Evolutionary conservation across 192 early-diverging fungal species (phyloP), one percentile per base, ranked within the genome.

Genomic region (Endogone sp.): DNA sequence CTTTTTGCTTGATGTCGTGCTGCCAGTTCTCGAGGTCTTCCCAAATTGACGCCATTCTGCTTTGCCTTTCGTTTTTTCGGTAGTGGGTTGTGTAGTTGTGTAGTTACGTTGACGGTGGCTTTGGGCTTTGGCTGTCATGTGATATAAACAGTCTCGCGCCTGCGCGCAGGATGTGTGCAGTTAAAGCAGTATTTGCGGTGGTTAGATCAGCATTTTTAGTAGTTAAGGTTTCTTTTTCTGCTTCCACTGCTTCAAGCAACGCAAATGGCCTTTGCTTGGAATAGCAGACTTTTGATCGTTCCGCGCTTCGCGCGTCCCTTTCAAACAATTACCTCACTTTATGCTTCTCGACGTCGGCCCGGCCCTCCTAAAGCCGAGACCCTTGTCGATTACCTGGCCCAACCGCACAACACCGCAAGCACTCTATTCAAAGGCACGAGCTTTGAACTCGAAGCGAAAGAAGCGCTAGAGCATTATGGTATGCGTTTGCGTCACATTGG

Each of bases 11-110:
- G 25, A 77, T 73, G 16, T 77, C 71, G 3, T 28, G n/a, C 37
- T 73, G 67, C 75, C 75, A 77, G 0, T 37, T 20, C 29, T 31
- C 21, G 30, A 77, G 44, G 37, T 73, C 75, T 4, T 70, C 59
- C 75, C 75, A 77, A 26, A 56, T 59, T 21, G 55, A 49, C 1
- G 0, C 37, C 37, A 49, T 49, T 6, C 6, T 49, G 37, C 25
- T 16, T 58, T 58, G 8, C 11, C 27, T 10, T 29, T 22, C 49
- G 56, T 67, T 11, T 13, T 67, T 9, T 56, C 6, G 26, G 2
- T 29, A 64, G 31, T 64, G 27, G 63, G 25, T 29, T 24, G 23
- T 64, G n/a, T n/a, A n/a, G 61, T n/a, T n/a, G n/a, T n/a, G n/a
- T n/a, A n/a, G n/a, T n/a, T n/a, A n/a, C n/a, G n/a, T n/a, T n/a